Base-by-base conservation (phyloP, 2,329 filamentous ascomycete species). In the Aspergillus pseudonomiae region DNA sequence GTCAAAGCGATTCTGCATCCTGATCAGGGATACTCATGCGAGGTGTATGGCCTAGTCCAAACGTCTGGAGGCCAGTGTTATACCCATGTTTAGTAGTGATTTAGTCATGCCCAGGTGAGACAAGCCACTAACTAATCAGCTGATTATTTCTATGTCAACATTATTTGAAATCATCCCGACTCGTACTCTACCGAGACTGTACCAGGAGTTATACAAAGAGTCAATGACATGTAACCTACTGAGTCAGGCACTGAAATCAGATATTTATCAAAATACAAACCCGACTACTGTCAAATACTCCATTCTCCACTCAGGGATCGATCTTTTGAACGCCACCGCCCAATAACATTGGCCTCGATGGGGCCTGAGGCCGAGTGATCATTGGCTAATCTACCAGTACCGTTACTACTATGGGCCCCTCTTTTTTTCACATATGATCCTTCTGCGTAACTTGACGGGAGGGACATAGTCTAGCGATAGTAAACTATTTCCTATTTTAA, bases 1-100 rank as follows among this genome's bases (percentile, higher is more conserved):
- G 30, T 19, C 16, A 52, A 32, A 30, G 16, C 48, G 6, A 16
- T 7, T 21, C 36, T 57, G 39, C 55, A 45, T 45, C 21, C 28
- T 39, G 32, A 32, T 39, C 36, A 30, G 56, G 56, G n/a, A 34
- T 58, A 41, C 26, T 34, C 56, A 58, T 58, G 41, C 56, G 56
- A 43, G 39, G 41, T 32, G 32, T 21, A 6, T 7, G 12, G 19
- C 5, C 46, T 12, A 26, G 21, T 28, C 24, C 11, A 19, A 52
- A 32, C 30, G 16, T n/a, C 48, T 28, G 48, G 48, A 52, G 30
- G 48, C 11, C 48, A 19, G 14, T 50, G 46, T 19, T 50, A 26
- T 28, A 52, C 30, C 28, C 52, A 39, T 39, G 32, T 55, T 36
- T 55, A 32, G 21, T 39, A 24, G 52, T 39, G 5, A 26, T 36